phyloP scores from a whole-genome alignment of 306 rosid genomes.

The Citrullus amarus region DNA sequence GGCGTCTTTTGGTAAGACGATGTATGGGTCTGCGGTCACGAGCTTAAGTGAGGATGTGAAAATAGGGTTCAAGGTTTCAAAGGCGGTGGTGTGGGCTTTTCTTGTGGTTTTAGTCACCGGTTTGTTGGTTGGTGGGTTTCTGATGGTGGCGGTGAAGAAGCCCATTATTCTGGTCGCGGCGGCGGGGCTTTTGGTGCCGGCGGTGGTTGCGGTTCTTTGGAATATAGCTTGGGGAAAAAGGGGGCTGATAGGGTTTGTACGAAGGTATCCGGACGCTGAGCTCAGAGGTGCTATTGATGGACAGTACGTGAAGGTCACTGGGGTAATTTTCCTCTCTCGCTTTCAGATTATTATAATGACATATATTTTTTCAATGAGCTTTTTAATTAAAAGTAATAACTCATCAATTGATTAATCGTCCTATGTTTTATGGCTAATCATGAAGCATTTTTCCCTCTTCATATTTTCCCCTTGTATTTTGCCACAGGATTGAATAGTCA shows the following conservation, averaged over 20 bases:
- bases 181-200: conserved; percentile 40
- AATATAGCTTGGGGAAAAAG: conserved; percentile 53
- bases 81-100: conserved; percentile 63
- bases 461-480: background rate
- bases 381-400: background rate
- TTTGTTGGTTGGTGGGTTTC: conserved; percentile 72
- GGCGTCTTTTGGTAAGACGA: conserved; percentile 38
- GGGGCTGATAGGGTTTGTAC: conserved; percentile 68
- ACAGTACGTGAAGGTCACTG: conserved; percentile 95
- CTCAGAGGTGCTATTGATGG: conserved; percentile 93
- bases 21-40: conserved; percentile 77
- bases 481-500: background rate
- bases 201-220: conserved; percentile 39
- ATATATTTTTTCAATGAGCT: background rate
- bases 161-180: conserved; percentile 48
- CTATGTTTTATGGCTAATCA: background rate
- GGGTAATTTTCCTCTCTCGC: conserved; percentile 42
- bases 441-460: background rate
- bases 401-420: background rate
- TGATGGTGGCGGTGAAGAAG: conserved; percentile 92
- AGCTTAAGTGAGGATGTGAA: conserved; percentile 48
- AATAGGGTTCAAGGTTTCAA: conserved; percentile 64
- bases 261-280: conserved; percentile 77
- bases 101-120: conserved; percentile 67
- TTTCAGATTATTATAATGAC: background rate